A percentile compares a stretch with the other conserved stretches of the same genome.
Conservation (phyloP, 805 yeast species). For the Candida sakaeoensis region DNA sequence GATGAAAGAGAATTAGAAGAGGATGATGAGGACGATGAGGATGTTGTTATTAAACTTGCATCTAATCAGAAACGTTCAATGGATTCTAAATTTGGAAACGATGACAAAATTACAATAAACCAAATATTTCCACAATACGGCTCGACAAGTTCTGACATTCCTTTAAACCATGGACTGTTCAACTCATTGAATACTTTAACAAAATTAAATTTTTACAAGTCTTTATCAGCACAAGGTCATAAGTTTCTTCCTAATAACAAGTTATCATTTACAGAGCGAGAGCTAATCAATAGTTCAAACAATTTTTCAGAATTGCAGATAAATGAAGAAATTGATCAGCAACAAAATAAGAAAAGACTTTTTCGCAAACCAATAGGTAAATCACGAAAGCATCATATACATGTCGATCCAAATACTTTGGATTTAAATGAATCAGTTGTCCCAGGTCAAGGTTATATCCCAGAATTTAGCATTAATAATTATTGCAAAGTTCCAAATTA, state of each 20-base stretch:
- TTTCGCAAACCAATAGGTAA: constrained; percentile 15
- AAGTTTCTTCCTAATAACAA: constrained; percentile 25
- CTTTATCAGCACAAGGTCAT: constrained; percentile 15
- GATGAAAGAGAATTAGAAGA: constrained; percentile 5
- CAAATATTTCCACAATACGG: constrained; percentile 43
- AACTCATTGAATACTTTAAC: constrained; percentile 30
- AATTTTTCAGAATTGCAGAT: constrained; percentile 22
- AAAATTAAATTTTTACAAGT: constrained; percentile 35
- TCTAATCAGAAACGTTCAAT: background rate
- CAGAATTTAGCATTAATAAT: constrained; percentile 37
- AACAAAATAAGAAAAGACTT: constrained; percentile 12
- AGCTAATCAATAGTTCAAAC: constrained; percentile 25
- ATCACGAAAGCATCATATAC: constrained; percentile 23
- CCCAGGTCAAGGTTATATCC: constrained; percentile 44
- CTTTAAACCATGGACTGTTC: constrained; percentile 32
- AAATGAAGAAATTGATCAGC: constrained; percentile 8
- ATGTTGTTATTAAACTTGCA: constrained; percentile 3
- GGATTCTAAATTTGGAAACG: constrained; percentile 7
- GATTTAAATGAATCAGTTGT: constrained; percentile 37
- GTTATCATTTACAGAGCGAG: constrained; percentile 32
- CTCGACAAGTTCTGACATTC: constrained; percentile 22
- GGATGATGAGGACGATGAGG: constrained; percentile 8
- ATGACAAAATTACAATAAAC: constrained; percentile 30
- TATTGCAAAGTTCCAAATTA: constrained; percentile 42
- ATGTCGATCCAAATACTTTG: constrained; percentile 36